Evolutionary conservation across 768 basidiomycete genomes (phyloP), one percentile per base, ranked within the genome.

Genomic region (Hypholoma fasciculare): DNA sequence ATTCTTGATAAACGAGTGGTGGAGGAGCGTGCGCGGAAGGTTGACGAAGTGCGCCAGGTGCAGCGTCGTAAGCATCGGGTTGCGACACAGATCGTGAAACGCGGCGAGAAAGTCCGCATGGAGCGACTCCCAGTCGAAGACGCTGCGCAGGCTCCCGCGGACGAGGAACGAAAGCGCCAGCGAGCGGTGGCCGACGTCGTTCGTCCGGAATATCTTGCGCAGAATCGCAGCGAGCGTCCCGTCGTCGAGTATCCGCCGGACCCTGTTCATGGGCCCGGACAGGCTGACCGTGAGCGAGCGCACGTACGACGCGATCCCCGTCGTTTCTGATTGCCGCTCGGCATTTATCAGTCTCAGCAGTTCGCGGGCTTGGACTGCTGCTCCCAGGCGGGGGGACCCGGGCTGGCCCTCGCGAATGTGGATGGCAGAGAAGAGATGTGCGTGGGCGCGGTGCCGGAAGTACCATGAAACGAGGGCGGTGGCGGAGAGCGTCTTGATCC

Each of bases 231-330:
- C 47, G 44, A 65, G 42, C 9, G 64, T 53, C 2, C 60, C 61
- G 36, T 61, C 60, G 27, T 63, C 64, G 23, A 65, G 49, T 13
- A 61, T 57, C 14, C 59, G 61, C 11, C 51, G 51, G 5, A 63
- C 58, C 36, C 17, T 57, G 20, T 47, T 57, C 37, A 54, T 49
- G 23, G 53, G 49, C 3, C 64, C 64, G 16, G 57, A 43, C 23
- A 65, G 42, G 43, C 56, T 48, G 7, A 65, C 49, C 1, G 47
- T 50, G 44, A 65, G 54, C 3, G 57, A 52, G 14, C 55, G 60
- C 42, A 65, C 56, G 37, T 65, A 60, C 1, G 64, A 61, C 13
- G 64, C 61, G 3, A 65, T 53, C 14, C 64, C 61, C n/a, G 59
- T 54, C 38, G 54, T 39, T 47, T 54, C 61, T 30, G 64, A 62